A percentile compares a stretch with the other conserved stretches of the same genome.
Evolutionary conservation across 1,284 basidiomycete genomes (phyloP).

Genomic region (Microbotryum silenes-acaulis): DNA sequence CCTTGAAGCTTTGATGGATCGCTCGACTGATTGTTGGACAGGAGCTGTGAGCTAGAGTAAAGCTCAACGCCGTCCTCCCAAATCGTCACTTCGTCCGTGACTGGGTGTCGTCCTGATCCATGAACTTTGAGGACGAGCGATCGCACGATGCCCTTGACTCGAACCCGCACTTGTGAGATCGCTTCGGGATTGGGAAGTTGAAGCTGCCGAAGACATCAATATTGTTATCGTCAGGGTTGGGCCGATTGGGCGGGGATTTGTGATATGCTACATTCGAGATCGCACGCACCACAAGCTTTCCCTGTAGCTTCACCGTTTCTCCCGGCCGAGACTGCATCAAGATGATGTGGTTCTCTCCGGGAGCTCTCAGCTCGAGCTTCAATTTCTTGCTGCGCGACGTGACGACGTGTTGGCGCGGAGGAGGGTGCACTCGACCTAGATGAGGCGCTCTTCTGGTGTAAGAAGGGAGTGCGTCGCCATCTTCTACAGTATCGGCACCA

Average conservation of each 20-base stretch:
- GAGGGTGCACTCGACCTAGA: neutral
- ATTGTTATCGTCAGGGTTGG: neutral
- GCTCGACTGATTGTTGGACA: constrained; percentile 12
- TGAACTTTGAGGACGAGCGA: constrained; percentile 27
- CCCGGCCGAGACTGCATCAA: constrained; percentile 17
- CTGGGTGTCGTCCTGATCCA: constrained; percentile 17
- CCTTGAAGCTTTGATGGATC: constrained; percentile 24
- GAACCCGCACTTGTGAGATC: constrained; percentile 18
- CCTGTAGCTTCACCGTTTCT: neutral
- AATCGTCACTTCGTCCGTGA: constrained; percentile 21
- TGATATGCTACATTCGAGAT: too few relatives aligned
- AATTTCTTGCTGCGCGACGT: constrained; percentile 12
- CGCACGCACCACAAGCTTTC: neutral
- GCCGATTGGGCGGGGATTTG: too few relatives aligned
- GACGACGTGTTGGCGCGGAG: constrained; percentile 10
- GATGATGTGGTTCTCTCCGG: constrained; percentile 20
- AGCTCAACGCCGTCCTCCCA: constrained; percentile 9
- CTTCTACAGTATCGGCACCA: too few relatives aligned
- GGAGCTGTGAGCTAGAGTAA: constrained; percentile 10
- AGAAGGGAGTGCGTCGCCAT: neutral
- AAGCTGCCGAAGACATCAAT: constrained; percentile 1
- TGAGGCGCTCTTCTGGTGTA: constrained; percentile 1
- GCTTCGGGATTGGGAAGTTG: constrained; percentile 14
- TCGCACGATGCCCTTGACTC: constrained; percentile 25
- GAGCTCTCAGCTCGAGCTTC: constrained; percentile 10